Percentiles rank a stretch among this genome's conserved stretches.
Conservation (phyloP, 768 basidiomycete species). For the Flagelloscypha sp. region DNA sequence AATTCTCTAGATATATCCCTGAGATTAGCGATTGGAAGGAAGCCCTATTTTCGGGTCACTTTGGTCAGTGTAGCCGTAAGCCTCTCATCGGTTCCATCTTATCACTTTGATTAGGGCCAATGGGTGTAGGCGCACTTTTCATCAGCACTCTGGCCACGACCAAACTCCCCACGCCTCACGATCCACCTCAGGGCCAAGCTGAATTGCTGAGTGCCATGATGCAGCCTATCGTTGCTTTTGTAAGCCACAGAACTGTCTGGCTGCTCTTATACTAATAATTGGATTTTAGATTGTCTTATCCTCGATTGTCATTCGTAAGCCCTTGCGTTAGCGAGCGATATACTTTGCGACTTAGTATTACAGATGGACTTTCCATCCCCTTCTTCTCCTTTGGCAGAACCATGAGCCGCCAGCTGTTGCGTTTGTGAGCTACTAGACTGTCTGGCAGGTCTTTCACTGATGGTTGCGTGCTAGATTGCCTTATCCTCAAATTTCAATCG, state of each 20-base stretch:
- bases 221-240: conserved; percentile 79
- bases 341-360: conserved; percentile 1
- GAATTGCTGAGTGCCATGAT: conserved; percentile 68
- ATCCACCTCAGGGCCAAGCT: conserved; percentile 57
- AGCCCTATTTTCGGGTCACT: conserved; percentile 88
- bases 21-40: conserved; percentile 81
- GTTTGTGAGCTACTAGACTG: too few relatives aligned
- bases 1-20: conserved; percentile 79
- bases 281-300: too few relatives aligned
- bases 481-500: too few relatives aligned
- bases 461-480: too few relatives aligned
- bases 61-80: conserved; percentile 38
- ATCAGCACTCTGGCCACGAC: conserved; percentile 67
- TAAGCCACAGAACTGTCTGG: too few relatives aligned
- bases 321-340: conserved; percentile 1
- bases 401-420: too few relatives aligned
- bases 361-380: conserved; percentile 65
- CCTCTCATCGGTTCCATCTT: not conserved
- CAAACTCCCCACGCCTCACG: conserved; percentile 46
- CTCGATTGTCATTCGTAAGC: conserved; percentile 77
- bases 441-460: too few relatives aligned
- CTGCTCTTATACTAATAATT: too few relatives aligned
- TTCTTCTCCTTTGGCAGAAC: conserved; percentile 50
- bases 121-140: conserved; percentile 92
- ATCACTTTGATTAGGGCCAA: conserved; percentile 37